These are phyloP conservation scores for Chenopodium album DNA, from an alignment of 148 eudicot species.

Conservation along the genomic window DNA sequence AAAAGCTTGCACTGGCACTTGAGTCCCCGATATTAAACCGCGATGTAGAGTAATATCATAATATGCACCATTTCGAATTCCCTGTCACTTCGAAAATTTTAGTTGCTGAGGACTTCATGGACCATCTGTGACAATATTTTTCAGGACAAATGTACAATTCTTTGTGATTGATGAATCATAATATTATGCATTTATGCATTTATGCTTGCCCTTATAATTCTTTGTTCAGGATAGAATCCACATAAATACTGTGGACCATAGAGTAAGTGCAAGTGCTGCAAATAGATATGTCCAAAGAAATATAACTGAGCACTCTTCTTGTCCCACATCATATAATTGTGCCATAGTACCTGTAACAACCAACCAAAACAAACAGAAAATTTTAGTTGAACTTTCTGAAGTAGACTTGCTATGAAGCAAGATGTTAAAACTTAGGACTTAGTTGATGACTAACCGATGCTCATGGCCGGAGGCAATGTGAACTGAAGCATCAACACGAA, in stretches of 20 bases:
- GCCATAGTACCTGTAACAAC: constrained; percentile 46
- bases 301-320: constrained; percentile 47
- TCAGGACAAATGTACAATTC: not conserved
- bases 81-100: not conserved
- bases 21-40: not conserved
- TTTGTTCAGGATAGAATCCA: constrained; percentile 41
- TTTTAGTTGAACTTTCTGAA: not conserved
- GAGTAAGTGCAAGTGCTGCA: constrained; percentile 40
- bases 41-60: not conserved
- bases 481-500: constrained; percentile 81
- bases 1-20: not conserved
- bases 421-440: not conserved
- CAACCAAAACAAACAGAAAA: not conserved
- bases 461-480: constrained; percentile 90
- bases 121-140: not conserved
- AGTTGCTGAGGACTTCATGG: not conserved
- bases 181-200: not conserved
- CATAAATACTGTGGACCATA: constrained; percentile 48
- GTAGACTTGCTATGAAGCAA: not conserved
- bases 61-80: not conserved
- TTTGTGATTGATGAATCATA: constrained; percentile 17
- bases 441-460: constrained; percentile 40
- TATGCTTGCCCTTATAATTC: not conserved
- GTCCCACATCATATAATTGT: constrained; percentile 41
- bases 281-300: constrained; percentile 43